A percentile compares a stretch with the other conserved stretches of the same genome.
phyloP scores from a whole-genome alignment of 2,329 filamentous ascomycete species.

The Acephala macrosclerotiorum region DNA sequence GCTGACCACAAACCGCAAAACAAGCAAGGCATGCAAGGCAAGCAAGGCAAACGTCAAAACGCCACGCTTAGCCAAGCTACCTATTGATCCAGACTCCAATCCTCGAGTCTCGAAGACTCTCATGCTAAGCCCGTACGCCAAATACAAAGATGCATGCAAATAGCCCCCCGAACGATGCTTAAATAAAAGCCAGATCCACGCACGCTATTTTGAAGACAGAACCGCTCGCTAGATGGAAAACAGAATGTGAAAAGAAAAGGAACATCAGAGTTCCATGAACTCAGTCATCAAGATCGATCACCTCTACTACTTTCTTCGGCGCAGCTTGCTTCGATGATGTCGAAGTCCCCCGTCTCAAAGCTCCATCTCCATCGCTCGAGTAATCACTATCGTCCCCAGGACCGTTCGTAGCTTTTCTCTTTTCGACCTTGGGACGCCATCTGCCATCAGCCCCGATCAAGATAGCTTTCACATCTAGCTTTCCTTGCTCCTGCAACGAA shows the following conservation, averaged over 20 bases:
- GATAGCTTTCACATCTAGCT: conserved; percentile 62
- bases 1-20: background rate
- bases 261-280: conserved; percentile 26
- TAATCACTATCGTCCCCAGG: conserved; percentile 34
- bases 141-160: conserved; percentile 11
- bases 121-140: conserved; percentile 9
- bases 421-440: conserved; percentile 62
- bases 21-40: too few species aligned
- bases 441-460: conserved; percentile 67
- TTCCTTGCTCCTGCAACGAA: conserved; percentile 56
- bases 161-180: background rate
- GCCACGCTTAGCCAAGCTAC: conserved; percentile 8
- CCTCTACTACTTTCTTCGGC: conserved; percentile 29
- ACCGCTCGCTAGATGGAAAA: conserved; percentile 3
- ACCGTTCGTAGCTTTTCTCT: conserved; percentile 38
- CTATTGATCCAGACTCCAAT: background rate
- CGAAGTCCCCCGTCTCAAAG: conserved; percentile 10
- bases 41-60: conserved; percentile 1
- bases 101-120: background rate
- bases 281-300: conserved; percentile 40
- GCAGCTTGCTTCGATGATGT: background rate
- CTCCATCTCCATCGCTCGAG: conserved; percentile 23
- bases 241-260: conserved; percentile 7
- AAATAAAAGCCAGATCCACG: conserved; percentile 1
- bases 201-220: background rate